Conservation (phyloP, 306 rosid genomes). For the Vigna reflexopilosa region DNA sequence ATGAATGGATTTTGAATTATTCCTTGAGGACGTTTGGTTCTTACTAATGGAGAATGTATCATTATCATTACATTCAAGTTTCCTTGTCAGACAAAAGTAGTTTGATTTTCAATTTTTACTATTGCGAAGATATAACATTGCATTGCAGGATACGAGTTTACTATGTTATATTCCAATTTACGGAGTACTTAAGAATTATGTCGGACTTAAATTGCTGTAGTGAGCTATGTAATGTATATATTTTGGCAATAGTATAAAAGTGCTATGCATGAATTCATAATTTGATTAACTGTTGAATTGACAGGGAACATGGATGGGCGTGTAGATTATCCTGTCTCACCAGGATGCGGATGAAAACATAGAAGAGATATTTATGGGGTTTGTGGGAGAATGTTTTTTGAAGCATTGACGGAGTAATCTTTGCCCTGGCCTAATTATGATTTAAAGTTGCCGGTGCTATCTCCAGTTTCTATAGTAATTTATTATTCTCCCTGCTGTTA, state of each 20-base stretch:
- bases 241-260: too few relatives aligned
- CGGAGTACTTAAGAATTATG: too few relatives aligned
- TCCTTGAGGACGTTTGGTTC: not conserved
- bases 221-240: too few relatives aligned
- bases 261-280: slow-evolving; percentile 3
- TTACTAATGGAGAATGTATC: not conserved
- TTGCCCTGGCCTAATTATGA: slow-evolving; percentile 40
- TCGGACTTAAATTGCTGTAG: not conserved
- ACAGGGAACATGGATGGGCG: slow-evolving; percentile 41
- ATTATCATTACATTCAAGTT: not conserved
- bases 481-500: slow-evolving; percentile 37
- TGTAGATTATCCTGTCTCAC: slow-evolving; percentile 23
- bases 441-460: slow-evolving; percentile 39
- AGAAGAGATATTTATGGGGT: slow-evolving; percentile 24
- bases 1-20: slow-evolving; percentile 2
- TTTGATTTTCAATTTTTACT: not conserved
- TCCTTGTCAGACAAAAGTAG: not conserved
- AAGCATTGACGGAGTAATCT: slow-evolving; percentile 42
- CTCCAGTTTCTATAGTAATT: slow-evolving; percentile 33
- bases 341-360: slow-evolving; percentile 34
- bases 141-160: not conserved
- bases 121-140: not conserved
- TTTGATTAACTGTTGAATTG: slow-evolving; percentile 3
- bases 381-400: slow-evolving; percentile 45
- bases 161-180: not conserved